These are phyloP conservation scores for Trypanosoma vivax DNA, from an alignment of 208 protist genomes.

Conservation along the genomic window DNA sequence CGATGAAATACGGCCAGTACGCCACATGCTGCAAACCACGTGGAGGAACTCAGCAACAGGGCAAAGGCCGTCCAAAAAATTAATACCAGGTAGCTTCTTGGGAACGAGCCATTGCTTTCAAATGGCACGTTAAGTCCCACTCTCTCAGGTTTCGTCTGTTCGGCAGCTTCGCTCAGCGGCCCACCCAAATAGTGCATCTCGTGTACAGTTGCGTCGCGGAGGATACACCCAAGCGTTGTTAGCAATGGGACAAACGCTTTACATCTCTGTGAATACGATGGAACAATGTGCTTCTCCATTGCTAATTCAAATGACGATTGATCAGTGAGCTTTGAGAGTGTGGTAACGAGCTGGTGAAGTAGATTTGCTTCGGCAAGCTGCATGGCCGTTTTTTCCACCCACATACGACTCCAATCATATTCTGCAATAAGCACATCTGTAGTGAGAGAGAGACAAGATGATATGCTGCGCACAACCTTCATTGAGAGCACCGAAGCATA, in stretches of 20 bases:
- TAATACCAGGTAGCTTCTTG: slow-evolving; percentile 10
- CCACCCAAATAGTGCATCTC: slow-evolving; percentile 14
- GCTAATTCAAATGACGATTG: no score
- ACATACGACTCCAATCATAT: slow-evolving; percentile 4
- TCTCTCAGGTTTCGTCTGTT: slow-evolving; percentile 7
- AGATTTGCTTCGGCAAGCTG: slow-evolving; percentile 9
- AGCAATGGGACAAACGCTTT: slow-evolving; percentile 5
- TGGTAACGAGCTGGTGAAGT: slow-evolving; percentile 1
- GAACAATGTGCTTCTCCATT: not conserved
- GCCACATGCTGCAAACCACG: slow-evolving; percentile 17
- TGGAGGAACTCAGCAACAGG: slow-evolving; percentile 6
- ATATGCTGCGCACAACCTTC: slow-evolving; percentile 17
- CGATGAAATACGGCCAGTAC: slow-evolving; percentile 21
- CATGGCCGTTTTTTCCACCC: slow-evolving; percentile 23
- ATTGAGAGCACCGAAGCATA: slow-evolving; percentile 19
- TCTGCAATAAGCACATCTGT: slow-evolving; percentile 8
- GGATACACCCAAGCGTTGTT: slow-evolving; percentile 11
- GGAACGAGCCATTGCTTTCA: slow-evolving; percentile 15
- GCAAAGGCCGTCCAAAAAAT: slow-evolving; percentile 22
- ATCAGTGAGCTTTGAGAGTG: not conserved
- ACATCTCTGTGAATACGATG: not conserved
- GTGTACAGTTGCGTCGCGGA: slow-evolving; percentile 20
- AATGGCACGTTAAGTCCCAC: slow-evolving; percentile 8
- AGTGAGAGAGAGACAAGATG: slow-evolving; percentile 17
- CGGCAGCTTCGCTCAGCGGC: not conserved